Evolutionary conservation across 106 monocot genomes (phyloP).

Genomic region (Dendrobium huoshanense): DNA sequence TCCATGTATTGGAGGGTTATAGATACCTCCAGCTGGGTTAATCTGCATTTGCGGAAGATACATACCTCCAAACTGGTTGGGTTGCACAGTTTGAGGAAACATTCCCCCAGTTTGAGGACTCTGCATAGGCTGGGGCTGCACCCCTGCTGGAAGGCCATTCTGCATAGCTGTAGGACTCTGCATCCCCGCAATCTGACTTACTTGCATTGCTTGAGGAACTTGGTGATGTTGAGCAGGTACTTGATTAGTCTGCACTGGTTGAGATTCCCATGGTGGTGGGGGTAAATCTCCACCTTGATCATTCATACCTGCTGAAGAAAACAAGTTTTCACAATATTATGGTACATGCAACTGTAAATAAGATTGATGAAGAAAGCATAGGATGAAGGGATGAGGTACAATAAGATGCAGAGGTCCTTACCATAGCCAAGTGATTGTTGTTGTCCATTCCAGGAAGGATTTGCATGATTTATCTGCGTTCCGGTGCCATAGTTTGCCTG

Average conservation of each 20-base stretch:
- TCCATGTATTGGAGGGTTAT: constrained; percentile 21
- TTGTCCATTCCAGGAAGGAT: constrained; percentile 51
- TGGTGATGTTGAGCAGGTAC: neutral
- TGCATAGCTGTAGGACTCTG: constrained; percentile 7
- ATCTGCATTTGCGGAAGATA: constrained; percentile 18
- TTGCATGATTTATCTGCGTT: constrained; percentile 29
- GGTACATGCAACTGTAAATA: neutral
- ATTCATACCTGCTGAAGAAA: constrained; percentile 29
- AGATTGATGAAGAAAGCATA: neutral
- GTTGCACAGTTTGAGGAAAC: neutral
- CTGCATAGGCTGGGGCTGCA: constrained; percentile 7
- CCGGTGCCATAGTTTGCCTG: constrained; percentile 21
- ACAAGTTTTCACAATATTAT: neutral
- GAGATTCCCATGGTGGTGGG: constrained; percentile 83
- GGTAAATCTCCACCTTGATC: constrained; percentile 53
- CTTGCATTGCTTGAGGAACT: constrained; percentile 17
- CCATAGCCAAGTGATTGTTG: constrained; percentile 41
- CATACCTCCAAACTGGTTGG: constrained; percentile 5
- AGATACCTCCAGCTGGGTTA: constrained; percentile 10
- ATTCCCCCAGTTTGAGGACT: constrained; percentile 13
- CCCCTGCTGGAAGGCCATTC: constrained; percentile 9
- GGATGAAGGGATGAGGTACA: too few species aligned
- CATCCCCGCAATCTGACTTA: constrained; percentile 8
- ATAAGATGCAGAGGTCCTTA: constrained; percentile 12
- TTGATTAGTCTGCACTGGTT: constrained; percentile 25